phyloP scores from a whole-genome alignment of 495 filamentous ascomycete genomes.

The Margaritispora aquatica region DNA sequence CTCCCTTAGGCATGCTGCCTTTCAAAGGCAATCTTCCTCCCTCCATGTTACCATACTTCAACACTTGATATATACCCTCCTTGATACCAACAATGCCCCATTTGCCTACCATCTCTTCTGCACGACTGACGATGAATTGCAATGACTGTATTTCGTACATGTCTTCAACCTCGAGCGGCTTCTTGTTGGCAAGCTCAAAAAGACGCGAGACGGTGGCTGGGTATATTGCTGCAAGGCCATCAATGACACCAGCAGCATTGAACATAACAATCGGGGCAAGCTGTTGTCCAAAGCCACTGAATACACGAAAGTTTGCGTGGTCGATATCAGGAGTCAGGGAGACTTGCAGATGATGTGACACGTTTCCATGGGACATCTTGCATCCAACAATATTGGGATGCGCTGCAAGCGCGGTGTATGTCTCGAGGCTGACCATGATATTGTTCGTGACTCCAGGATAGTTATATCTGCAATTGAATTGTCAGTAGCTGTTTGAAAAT shows the following conservation, averaged over 20 bases:
- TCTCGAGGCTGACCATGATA: slow-evolving; percentile 29
- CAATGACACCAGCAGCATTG: slow-evolving; percentile 38
- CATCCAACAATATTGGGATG: slow-evolving; percentile 43
- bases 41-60: slow-evolving; percentile 32
- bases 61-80: slow-evolving; percentile 32
- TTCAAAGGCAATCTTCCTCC: slow-evolving; percentile 34
- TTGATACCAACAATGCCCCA: slow-evolving; percentile 38
- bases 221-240: slow-evolving; percentile 38
- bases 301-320: slow-evolving; percentile 33
- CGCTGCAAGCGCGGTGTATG: slow-evolving; percentile 32
- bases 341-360: slow-evolving; percentile 30
- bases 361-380: slow-evolving; percentile 39
- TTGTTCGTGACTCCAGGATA: slow-evolving; percentile 42
- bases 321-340: slow-evolving; percentile 31
- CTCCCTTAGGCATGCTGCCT: slow-evolving; percentile 27
- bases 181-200: slow-evolving; percentile 27
- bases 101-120: slow-evolving; percentile 34
- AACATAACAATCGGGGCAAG: slow-evolving; percentile 34
- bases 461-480: slow-evolving; percentile 29
- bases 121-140: slow-evolving; percentile 34
- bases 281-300: slow-evolving; percentile 42
- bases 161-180: slow-evolving; percentile 17
- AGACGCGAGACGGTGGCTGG: slow-evolving; percentile 32
- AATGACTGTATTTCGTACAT: slow-evolving; percentile 24
- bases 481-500: background rate